phyloP scores from a whole-genome alignment of 208 protist genomes.

The Zelonia costaricensis region DNA sequence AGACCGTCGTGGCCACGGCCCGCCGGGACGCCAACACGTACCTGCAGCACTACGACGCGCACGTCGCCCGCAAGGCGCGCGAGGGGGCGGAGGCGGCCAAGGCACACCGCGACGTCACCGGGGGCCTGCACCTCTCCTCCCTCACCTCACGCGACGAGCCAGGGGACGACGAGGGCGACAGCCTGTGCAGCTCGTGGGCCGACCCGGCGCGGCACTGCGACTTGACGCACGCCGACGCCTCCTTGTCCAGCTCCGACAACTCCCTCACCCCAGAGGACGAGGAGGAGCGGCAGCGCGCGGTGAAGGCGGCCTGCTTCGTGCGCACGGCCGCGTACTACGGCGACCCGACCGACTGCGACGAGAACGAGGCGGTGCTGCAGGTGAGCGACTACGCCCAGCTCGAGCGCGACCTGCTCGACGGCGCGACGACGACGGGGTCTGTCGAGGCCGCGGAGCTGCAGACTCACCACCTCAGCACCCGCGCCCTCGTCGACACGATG shows the following conservation, averaged over 20 bases:
- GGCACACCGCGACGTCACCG: background rate
- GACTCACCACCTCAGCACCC: slow-evolving; percentile 60
- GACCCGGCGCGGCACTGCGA: background rate
- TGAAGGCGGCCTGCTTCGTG: slow-evolving; percentile 46
- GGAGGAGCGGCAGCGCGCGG: slow-evolving; percentile 39
- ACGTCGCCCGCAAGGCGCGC: slow-evolving; percentile 5
- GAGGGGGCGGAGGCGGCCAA: background rate
- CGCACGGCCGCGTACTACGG: slow-evolving; percentile 56
- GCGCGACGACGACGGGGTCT: slow-evolving; percentile 51
- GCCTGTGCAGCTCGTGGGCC: slow-evolving; percentile 5
- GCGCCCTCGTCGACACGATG: slow-evolving; percentile 77
- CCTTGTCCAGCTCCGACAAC: too few relatives aligned
- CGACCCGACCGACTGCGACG: slow-evolving; percentile 58
- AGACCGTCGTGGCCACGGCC: slow-evolving; percentile 44
- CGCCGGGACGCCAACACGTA: slow-evolving; percentile 6
- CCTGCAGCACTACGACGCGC: slow-evolving; percentile 24
- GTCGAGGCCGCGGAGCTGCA: slow-evolving; percentile 53
- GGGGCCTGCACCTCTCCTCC: too few relatives aligned
- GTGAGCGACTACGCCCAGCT: slow-evolving; percentile 72
- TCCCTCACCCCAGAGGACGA: slow-evolving; percentile 15
- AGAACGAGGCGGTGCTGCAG: slow-evolving; percentile 67
- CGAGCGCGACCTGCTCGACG: slow-evolving; percentile 62
- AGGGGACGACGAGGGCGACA: background rate
- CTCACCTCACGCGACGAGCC: too few relatives aligned
- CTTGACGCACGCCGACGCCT: background rate